Base-by-base conservation (phyloP, 345 rosid genomes). In the Rhizophora mangle region DNA sequence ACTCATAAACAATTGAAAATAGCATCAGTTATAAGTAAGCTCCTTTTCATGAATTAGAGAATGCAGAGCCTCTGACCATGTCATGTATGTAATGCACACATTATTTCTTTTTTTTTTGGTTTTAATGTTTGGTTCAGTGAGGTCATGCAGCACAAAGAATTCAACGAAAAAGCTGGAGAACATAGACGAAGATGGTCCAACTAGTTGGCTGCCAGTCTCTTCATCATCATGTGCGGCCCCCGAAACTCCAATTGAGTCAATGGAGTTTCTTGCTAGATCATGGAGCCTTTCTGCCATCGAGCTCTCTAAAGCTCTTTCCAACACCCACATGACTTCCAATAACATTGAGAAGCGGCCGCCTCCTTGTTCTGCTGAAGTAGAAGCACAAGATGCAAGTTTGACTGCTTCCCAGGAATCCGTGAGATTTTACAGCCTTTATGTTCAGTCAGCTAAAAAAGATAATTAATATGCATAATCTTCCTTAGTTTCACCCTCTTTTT, bases 201-300 rank as follows among this genome's bases (percentile, higher is more conserved):
- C 96, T 6, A 74, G 65, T 63, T 82, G 82, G 77, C 78, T 30
- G 21, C 74, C 67, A 6, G 31, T 76, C 11, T 69, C 80, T 0
- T n/a, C 59, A 26, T 22, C 24, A 26, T 22, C 27, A 8, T 77
- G 80, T 27, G 70, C 76, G 57, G 82, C 86, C 52, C 98, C 98
- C 19, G 97, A 93, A 79, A 93, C 97, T 49, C 98, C 98, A 34
- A 86, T 86, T 0, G 94, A 88, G 80, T 82, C 96, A 30, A 91
- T 93, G 98, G 98, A 91, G 91, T 93, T 86, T 78, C 90, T 93
- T 18, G 94, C 94, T 21, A 86, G 98, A 82, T 93, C 98, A 65
- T 91, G 98, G 98, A 93, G 97, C 73, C 78, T 93, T 39, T 91
- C 98, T 0, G 93, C 98, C 62, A 80, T 83, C 73, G 96, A 93